Base-by-base conservation (phyloP, 2,329 filamentous ascomycete genomes). In the Fonsecaea pugnacius region DNA sequence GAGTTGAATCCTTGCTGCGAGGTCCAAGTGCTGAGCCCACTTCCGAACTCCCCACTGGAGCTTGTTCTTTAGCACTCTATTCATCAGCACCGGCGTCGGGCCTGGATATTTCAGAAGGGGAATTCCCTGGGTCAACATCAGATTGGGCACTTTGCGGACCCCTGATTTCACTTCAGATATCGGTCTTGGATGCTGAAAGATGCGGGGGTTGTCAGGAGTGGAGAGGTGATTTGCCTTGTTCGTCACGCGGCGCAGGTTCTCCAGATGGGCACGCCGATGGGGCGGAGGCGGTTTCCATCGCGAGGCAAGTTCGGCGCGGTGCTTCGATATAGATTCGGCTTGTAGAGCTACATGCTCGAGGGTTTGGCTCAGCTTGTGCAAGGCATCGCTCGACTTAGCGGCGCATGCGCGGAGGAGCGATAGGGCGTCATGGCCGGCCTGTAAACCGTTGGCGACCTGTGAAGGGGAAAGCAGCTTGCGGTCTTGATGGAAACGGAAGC, bases 61-160 rank as follows among this genome's bases (percentile, higher is more conserved):
- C 56, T 78, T 78, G 33, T 67, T 71, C 52, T 73, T 73, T 59
- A 80, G 70, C 1, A 78, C 70, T 4, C 74, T 69, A 53, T 76
- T 78, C 27, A 81, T 64, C 58, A 73, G 75, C 64, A 71, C 73
- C 8, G 79, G 78, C 58, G 79, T 77, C 1, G 78, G 79, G 54
- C 80, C 80, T 57, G 79, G 78, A 57, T 79, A 78, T 55, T 78
- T 76, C 53, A 81, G 69, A 50, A 80, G 76, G 2, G 79, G 78
- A 10, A 80, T 62, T 14, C 67, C 69, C 35, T 77, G 74, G 12
- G 78, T 78, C 68, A 74, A 77, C 43, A 79, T 77, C 12, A 80
- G 71, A 6, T 75, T 71, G 27, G 79, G 79, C 7, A 80, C 70
- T 56, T 71, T 74, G 18, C 79, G 76, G 54, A 71, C 73, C n/a